phyloP scores from a whole-genome alignment of 768 basidiomycete species.

The Filobasidium floriforme region DNA sequence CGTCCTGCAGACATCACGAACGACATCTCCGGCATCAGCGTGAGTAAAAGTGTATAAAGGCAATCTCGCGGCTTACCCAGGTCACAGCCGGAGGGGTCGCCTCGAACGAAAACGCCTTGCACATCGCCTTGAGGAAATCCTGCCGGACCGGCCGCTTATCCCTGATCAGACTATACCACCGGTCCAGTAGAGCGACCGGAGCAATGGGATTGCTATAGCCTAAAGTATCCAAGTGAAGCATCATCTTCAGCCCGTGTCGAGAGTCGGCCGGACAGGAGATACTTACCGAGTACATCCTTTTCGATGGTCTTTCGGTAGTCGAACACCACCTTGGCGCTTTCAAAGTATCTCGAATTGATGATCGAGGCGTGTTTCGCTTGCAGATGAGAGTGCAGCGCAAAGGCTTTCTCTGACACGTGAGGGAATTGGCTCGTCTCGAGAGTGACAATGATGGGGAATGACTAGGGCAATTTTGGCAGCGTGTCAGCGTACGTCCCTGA shows the following conservation, averaged over 20 bases:
- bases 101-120: conserved; percentile 71
- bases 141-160: conserved; percentile 81
- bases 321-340: conserved; percentile 73
- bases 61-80: background rate
- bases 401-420: conserved; percentile 64
- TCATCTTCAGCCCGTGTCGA: background rate
- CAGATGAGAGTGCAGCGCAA: conserved; percentile 67
- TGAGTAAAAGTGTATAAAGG: background rate
- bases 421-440: conserved; percentile 73
- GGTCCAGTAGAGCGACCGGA: conserved; percentile 68
- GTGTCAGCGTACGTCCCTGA: background rate
- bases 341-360: conserved; percentile 72
- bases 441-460: conserved; percentile 82
- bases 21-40: background rate
- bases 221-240: conserved; percentile 29
- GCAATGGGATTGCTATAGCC: conserved; percentile 61
- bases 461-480: conserved; percentile 49
- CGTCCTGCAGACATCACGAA: conserved; percentile 51
- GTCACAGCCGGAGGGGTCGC: conserved; percentile 48
- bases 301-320: conserved; percentile 61
- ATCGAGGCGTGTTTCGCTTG: conserved; percentile 84
- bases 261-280: background rate
- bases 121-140: conserved; percentile 76
- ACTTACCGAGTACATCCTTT: conserved; percentile 27
- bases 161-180: conserved; percentile 83